Evolutionary conservation across 495 filamentous ascomycete genomes (phyloP).

Genomic region (Talaromyces liani): DNA sequence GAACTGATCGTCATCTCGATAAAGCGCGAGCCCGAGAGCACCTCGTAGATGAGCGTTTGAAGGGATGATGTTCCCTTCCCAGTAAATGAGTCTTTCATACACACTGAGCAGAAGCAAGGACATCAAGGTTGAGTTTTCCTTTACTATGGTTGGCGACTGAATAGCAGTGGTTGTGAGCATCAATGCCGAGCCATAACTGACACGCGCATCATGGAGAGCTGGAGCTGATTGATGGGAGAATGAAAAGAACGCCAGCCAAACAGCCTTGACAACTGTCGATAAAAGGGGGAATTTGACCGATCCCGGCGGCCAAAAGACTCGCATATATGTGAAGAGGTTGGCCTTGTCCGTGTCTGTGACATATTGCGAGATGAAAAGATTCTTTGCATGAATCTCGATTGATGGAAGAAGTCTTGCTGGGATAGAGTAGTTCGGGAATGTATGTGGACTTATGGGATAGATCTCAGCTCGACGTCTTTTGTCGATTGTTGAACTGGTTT

Average conservation of each 20-base stretch:
- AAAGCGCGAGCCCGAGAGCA: neutral
- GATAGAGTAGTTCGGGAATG: neutral
- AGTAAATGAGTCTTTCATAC: conserved; percentile 3
- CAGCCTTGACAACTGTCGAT: neutral
- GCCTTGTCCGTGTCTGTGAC: neutral
- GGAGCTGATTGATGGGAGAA: conserved; percentile 2
- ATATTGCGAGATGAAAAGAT: conserved; percentile 7
- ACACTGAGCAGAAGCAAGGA: neutral
- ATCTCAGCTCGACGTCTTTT: neutral
- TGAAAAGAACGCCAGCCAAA: conserved; percentile 3
- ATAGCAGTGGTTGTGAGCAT: conserved; percentile 3
- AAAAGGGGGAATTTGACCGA: neutral
- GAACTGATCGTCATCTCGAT: neutral
- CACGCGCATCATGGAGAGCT: conserved; percentile 3
- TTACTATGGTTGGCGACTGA: neutral
- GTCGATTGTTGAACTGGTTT: neutral
- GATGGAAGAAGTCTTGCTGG: neutral
- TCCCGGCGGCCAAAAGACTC: neutral
- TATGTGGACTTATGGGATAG: neutral
- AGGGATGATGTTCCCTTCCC: neutral
- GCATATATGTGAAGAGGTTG: conserved; percentile 7
- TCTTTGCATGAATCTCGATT: neutral
- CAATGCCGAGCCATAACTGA: conserved; percentile 7
- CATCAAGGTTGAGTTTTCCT: conserved; percentile 2
- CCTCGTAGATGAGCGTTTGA: conserved; percentile 7